A percentile compares a stretch with the other conserved stretches of the same genome.
phyloP scores from a whole-genome alignment of 306 rosid species.

The Lathyrus aphaca region DNA sequence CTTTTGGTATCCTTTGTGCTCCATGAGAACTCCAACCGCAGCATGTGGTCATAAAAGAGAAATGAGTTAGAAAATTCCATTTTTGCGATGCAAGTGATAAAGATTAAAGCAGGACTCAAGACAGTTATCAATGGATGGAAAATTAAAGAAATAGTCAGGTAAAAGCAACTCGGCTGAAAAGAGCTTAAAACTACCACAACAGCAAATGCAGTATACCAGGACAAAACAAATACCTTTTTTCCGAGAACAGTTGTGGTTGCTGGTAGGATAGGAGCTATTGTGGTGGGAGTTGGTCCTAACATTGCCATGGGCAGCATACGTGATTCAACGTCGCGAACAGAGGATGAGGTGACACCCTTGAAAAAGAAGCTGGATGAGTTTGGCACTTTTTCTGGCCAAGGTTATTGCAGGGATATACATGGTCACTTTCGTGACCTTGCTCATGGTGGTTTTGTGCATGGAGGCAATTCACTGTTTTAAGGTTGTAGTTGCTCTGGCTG shows the following conservation, averaged over 20 bases:
- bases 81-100: too few species aligned
- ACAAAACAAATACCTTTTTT: slow-evolving; percentile 92
- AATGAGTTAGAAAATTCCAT: too few species aligned
- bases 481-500: slow-evolving; percentile 99
- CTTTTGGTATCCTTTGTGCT: too few species aligned
- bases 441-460: slow-evolving; percentile 93
- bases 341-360: slow-evolving; percentile 94
- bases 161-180: slow-evolving; percentile 94
- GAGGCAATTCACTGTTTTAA: slow-evolving; percentile 98
- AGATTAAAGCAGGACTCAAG: too few species aligned
- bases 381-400: slow-evolving; percentile 96
- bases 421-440: slow-evolving; percentile 99
- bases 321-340: slow-evolving; percentile 87
- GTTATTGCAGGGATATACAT: slow-evolving; percentile 97
- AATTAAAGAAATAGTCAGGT: too few species aligned
- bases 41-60: too few species aligned
- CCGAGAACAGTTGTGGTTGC: slow-evolving; percentile 98
- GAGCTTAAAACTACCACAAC: slow-evolving; percentile 75
- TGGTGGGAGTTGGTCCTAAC: slow-evolving; percentile 89
- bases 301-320: slow-evolving; percentile 98
- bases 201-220: slow-evolving; percentile 92
- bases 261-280: slow-evolving; percentile 95
- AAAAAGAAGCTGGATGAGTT: slow-evolving; percentile 96
- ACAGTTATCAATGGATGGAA: too few species aligned
- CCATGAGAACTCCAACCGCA: too few species aligned